Percentiles rank a stretch among this genome's conserved stretches.
Evolutionary conservation across 441 rosid genomes (phyloP).

Genomic region (Croton setiger): DNA sequence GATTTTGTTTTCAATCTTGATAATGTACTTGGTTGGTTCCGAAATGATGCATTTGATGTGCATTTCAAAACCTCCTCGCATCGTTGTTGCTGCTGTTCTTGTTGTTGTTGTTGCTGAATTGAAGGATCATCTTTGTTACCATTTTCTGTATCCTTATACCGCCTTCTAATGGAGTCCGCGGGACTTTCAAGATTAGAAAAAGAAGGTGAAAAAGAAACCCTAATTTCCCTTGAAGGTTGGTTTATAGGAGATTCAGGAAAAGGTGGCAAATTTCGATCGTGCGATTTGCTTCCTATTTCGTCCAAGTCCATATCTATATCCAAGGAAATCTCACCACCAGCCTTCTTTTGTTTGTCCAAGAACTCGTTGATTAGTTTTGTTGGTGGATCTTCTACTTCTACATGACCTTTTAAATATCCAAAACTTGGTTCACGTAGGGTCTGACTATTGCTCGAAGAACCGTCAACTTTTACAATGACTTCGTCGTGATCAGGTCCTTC

Average conservation of each 20-base stretch:
- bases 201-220: slow-evolving; percentile 53
- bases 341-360: slow-evolving; percentile 27
- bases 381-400: slow-evolving; percentile 29
- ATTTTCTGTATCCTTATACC: slow-evolving; percentile 24
- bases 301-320: slow-evolving; percentile 61
- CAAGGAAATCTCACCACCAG: slow-evolving; percentile 52
- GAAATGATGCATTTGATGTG: slow-evolving; percentile 41
- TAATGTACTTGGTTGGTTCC: slow-evolving; percentile 29
- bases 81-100: slow-evolving; percentile 11
- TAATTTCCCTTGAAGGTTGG: slow-evolving; percentile 31
- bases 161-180: slow-evolving; percentile 28
- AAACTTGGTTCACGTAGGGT: slow-evolving; percentile 24
- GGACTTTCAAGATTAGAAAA: slow-evolving; percentile 16
- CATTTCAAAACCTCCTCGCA: slow-evolving; percentile 34
- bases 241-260: slow-evolving; percentile 9
- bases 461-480: slow-evolving; percentile 29
- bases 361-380: slow-evolving; percentile 38
- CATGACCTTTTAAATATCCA: slow-evolving; percentile 21
- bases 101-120: neutral
- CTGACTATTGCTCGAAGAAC: neutral
- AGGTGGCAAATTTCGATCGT: slow-evolving; percentile 5
- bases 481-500: neutral
- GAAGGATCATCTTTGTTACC: neutral
- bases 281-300: slow-evolving; percentile 24
- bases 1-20: slow-evolving; percentile 51